Conservation (phyloP, 1,284 basidiomycete species). For the Coniophora puteana region DNA sequence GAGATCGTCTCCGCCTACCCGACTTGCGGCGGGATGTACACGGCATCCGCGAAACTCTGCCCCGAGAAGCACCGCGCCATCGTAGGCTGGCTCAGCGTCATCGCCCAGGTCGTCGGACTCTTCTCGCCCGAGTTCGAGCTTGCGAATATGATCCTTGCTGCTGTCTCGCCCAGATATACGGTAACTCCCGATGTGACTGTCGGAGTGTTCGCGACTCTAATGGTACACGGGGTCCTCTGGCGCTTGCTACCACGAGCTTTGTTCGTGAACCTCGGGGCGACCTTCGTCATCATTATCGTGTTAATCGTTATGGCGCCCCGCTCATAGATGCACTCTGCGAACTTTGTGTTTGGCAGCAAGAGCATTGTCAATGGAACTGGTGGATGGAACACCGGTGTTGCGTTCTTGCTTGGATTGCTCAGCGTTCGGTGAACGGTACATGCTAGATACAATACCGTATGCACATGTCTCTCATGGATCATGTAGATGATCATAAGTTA, state of each 20-base stretch:
- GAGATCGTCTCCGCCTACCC: slow-evolving; percentile 79
- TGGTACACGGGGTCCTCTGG: slow-evolving; percentile 78
- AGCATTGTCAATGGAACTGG: slow-evolving; percentile 73
- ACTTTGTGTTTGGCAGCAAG: slow-evolving; percentile 73
- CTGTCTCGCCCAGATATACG: slow-evolving; percentile 37
- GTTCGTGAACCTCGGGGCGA: slow-evolving; percentile 83
- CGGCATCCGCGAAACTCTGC: slow-evolving; percentile 73
- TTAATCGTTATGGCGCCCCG: slow-evolving; percentile 77
- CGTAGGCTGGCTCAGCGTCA: slow-evolving; percentile 79
- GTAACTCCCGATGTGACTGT: slow-evolving; percentile 58
- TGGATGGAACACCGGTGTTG: slow-evolving; percentile 75
- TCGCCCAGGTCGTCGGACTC: slow-evolving; percentile 80
- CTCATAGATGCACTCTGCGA: slow-evolving; percentile 74
- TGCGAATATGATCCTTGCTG: slow-evolving; percentile 84
- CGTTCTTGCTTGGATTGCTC: slow-evolving; percentile 83
- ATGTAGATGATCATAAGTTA: slow-evolving; percentile 59
- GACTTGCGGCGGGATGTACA: slow-evolving; percentile 78
- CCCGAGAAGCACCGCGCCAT: slow-evolving; percentile 63
- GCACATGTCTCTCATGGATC: slow-evolving; percentile 6
- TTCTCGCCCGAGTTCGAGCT: slow-evolving; percentile 89
- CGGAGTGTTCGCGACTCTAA: slow-evolving; percentile 68
- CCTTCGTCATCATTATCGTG: slow-evolving; percentile 78
- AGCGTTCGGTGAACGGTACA: slow-evolving; percentile 90
- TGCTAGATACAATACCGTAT: slow-evolving; percentile 6
- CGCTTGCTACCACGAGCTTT: slow-evolving; percentile 78